phyloP scores from a whole-genome alignment of 116 monocot genomes.

The Cymodocea nodosa region DNA sequence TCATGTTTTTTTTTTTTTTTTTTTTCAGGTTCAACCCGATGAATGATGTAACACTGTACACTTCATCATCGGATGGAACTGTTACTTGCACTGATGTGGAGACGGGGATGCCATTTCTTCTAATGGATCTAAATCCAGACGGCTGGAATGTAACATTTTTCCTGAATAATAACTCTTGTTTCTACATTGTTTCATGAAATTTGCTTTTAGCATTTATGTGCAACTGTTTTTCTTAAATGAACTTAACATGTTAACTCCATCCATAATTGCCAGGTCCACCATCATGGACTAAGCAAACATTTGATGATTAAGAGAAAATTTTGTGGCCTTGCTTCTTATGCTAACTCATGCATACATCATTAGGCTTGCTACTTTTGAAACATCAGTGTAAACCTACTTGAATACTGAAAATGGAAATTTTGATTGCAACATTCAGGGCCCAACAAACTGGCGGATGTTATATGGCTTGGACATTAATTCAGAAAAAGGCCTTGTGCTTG shows the following conservation, averaged over 20 bases:
- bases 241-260: too few relatives aligned
- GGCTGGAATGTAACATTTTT: slow-evolving; percentile 76
- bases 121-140: slow-evolving; percentile 80
- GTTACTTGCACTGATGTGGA: slow-evolving; percentile 66
- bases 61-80: slow-evolving; percentile 90
- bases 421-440: slow-evolving; percentile 34
- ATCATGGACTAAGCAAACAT: too few relatives aligned
- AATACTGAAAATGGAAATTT: neutral
- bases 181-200: too few relatives aligned
- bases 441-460: slow-evolving; percentile 69
- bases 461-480: slow-evolving; percentile 79
- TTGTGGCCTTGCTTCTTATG: too few relatives aligned
- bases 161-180: neutral
- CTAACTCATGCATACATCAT: too few relatives aligned
- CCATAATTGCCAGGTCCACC: too few relatives aligned
- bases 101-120: slow-evolving; percentile 44
- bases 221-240: too few relatives aligned
- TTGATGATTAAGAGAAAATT: too few relatives aligned
- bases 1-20: neutral
- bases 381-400: neutral
- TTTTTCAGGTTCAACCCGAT: slow-evolving; percentile 43
- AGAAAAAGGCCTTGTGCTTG: slow-evolving; percentile 70
- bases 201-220: too few relatives aligned
- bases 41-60: slow-evolving; percentile 53
- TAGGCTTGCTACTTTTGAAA: too few relatives aligned